A percentile compares a stretch with the other conserved stretches of the same genome.
phyloP scores from a whole-genome alignment of 306 rosid species.

The Quercus cerris region DNA sequence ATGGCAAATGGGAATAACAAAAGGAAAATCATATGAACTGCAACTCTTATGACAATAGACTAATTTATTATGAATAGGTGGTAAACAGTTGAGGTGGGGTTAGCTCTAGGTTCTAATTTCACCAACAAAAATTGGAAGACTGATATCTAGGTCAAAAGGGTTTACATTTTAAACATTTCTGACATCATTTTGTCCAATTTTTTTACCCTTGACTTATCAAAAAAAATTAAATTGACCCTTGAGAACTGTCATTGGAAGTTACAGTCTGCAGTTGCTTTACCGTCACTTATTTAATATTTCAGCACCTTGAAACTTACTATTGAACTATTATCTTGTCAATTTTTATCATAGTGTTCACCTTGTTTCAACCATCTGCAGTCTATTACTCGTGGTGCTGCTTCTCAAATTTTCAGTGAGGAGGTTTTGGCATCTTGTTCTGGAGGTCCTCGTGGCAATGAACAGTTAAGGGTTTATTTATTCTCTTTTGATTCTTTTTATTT shows the following conservation, averaged over 20 bases:
- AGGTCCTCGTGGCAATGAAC: conserved; percentile 88
- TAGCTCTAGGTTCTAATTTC: background rate
- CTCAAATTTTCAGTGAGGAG: conserved; percentile 70
- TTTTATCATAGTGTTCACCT: conserved; percentile 12
- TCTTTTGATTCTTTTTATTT: background rate
- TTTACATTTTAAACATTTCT: background rate
- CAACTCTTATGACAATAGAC: background rate
- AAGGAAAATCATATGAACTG: background rate
- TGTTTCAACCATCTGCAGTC: conserved; percentile 41
- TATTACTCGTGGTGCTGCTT: conserved; percentile 51
- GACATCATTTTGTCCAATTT: background rate
- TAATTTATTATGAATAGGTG: background rate
- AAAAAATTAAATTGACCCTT: background rate
- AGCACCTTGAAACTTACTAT: background rate
- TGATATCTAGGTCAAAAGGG: background rate
- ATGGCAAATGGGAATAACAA: background rate
- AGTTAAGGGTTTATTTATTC: conserved; percentile 42
- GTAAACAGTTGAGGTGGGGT: background rate
- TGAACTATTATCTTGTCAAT: background rate
- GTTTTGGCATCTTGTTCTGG: conserved; percentile 68
- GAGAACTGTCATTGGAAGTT: background rate
- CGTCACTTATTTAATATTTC: background rate
- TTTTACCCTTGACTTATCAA: background rate
- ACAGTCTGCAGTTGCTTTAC: background rate
- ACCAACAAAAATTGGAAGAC: background rate